These are phyloP conservation scores for Hemerocallis citrina DNA, from an alignment of 106 monocot species.

Conservation along the genomic window DNA sequence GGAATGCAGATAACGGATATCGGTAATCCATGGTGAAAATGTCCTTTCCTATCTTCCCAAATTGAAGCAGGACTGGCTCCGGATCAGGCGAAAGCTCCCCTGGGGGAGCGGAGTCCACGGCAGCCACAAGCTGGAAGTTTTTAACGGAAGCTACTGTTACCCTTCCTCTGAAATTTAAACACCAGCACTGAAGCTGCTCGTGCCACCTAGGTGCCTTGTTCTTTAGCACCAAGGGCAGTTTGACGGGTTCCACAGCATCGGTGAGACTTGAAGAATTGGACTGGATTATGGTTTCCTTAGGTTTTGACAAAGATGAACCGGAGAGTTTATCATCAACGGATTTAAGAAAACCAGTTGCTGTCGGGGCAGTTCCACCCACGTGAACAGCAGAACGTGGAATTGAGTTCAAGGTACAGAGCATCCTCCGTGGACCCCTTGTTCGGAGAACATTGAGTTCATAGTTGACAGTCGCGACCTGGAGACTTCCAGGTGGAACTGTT, in stretches of 20 bases:
- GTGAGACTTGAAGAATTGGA: slow-evolving; percentile 21
- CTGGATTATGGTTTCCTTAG: slow-evolving; percentile 13
- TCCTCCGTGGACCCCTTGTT: slow-evolving; percentile 41
- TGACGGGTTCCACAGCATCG: slow-evolving; percentile 2
- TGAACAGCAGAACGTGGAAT: slow-evolving; percentile 35
- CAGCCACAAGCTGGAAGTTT: slow-evolving; percentile 51
- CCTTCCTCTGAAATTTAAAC: slow-evolving; percentile 55
- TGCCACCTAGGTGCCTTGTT: slow-evolving; percentile 63
- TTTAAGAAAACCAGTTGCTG: slow-evolving; percentile 15
- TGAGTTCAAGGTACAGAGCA: slow-evolving; percentile 42
- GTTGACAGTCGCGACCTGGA: slow-evolving; percentile 29
- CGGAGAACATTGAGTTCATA: slow-evolving; percentile 51
- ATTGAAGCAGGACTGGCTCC: slow-evolving; percentile 13
- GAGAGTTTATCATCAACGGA: slow-evolving; percentile 26
- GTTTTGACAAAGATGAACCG: slow-evolving; percentile 17
- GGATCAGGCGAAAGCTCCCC: neutral
- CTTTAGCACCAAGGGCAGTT: slow-evolving; percentile 30
- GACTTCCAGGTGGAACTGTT: slow-evolving; percentile 28
- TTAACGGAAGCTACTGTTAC: slow-evolving; percentile 55
- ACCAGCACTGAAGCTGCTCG: slow-evolving; percentile 60
- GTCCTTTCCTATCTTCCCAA: slow-evolving; percentile 18
- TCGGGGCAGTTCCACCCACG: slow-evolving; percentile 25
- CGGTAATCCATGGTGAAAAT: slow-evolving; percentile 18
- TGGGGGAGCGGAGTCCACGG: slow-evolving; percentile 2
- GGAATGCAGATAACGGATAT: slow-evolving; percentile 20